phyloP scores from a whole-genome alignment of 129 eudicot species.

The Pittosporum tobira region DNA sequence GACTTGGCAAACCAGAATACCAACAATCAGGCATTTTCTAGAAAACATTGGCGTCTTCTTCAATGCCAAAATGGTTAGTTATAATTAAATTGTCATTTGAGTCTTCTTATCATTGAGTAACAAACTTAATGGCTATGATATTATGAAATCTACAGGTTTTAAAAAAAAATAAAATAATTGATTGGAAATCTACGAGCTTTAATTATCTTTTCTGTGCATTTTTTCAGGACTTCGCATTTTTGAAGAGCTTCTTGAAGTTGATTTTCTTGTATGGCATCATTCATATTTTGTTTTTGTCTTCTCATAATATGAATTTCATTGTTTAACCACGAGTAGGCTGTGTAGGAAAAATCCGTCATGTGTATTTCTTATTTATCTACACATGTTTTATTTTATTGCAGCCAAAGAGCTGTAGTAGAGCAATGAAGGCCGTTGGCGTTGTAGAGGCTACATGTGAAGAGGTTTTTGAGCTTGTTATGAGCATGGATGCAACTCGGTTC shows the following conservation, averaged over 20 bases:
- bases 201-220: slow-evolving; percentile 10
- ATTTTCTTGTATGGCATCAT: slow-evolving; percentile 65
- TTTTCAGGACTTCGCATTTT: slow-evolving; percentile 93
- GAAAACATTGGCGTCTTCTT: slow-evolving; percentile 98
- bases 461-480: slow-evolving; percentile 94
- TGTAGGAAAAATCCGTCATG: slow-evolving; percentile 5
- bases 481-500: slow-evolving; percentile 96
- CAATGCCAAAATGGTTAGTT: slow-evolving; percentile 95
- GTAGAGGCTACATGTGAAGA: slow-evolving; percentile 99
- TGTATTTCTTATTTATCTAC: too few relatives aligned
- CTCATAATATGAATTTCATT: background rate
- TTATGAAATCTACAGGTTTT: background rate
- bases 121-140: slow-evolving; percentile 9
- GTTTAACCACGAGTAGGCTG: slow-evolving; percentile 4
- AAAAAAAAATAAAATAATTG: too few relatives aligned
- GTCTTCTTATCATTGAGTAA: background rate
- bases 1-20: slow-evolving; percentile 67
- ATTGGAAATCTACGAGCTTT: background rate
- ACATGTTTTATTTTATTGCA: too few relatives aligned
- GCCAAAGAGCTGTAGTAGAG: slow-evolving; percentile 99
- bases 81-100: background rate
- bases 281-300: slow-evolving; percentile 1
- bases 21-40: slow-evolving; percentile 81
- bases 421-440: slow-evolving; percentile 99
- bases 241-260: slow-evolving; percentile 97